Percentiles rank a stretch among this genome's conserved stretches.
Conservation (phyloP, 2,329 filamentous ascomycete genomes). For the Fusarium avenaceum region DNA sequence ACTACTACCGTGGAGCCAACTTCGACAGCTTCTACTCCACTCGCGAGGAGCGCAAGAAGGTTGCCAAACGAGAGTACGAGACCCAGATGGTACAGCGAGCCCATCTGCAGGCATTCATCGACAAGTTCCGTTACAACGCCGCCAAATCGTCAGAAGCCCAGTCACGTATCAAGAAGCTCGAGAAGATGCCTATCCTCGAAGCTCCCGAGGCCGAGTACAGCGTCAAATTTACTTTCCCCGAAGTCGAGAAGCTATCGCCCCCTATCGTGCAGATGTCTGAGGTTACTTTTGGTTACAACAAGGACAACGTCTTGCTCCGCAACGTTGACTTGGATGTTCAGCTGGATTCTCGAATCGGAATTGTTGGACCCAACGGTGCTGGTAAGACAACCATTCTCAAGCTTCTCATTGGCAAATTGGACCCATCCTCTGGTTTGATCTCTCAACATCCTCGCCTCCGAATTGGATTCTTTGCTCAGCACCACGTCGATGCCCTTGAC, state of each 20-base stretch:
- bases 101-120: constrained; percentile 97
- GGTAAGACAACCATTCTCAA: constrained; percentile 99
- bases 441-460: constrained; percentile 89
- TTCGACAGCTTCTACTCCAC: constrained; percentile 98
- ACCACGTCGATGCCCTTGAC: constrained; percentile 97
- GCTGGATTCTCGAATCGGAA: constrained; percentile 97
- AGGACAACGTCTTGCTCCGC: constrained; percentile 82
- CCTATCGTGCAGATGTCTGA: constrained; percentile 98
- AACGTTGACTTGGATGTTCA: constrained; percentile 97
- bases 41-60: constrained; percentile 96
- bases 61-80: constrained; percentile 96
- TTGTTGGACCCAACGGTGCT: constrained; percentile 98
- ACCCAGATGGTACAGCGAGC: constrained; percentile 96
- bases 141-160: constrained; percentile 99
- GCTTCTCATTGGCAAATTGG: constrained; percentile 89
- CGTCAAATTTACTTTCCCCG: constrained; percentile 96
- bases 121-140: constrained; percentile 99
- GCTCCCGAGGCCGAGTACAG: constrained; percentile 93
- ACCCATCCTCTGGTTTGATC: constrained; percentile 83
- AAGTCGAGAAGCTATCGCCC: constrained; percentile 96
- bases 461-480: constrained; percentile 97
- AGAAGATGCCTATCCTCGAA: constrained; percentile 94
- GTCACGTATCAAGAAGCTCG: constrained; percentile 98
- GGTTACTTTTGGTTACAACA: constrained; percentile 89
- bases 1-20: constrained; percentile 98